phyloP scores from a whole-genome alignment of 192 early-diverging fungal species.

The Oehlia diaphana region DNA sequence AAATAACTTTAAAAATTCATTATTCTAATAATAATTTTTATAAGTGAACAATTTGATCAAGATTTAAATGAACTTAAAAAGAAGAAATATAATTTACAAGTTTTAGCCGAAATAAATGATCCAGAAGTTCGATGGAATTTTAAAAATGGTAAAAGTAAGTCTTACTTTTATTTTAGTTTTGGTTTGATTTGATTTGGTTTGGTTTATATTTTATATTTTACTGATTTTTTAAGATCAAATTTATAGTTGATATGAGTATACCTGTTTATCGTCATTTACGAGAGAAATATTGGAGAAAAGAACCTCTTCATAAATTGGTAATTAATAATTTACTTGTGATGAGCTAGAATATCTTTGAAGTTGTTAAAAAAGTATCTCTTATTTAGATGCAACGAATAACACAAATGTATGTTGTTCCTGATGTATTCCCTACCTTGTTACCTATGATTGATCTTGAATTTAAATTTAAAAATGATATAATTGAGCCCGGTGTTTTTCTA shows the following conservation, averaged over 20 bases:
- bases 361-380: not conserved
- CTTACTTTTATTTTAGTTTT: no score
- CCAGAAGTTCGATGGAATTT: constrained; percentile 69
- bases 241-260: constrained; percentile 59
- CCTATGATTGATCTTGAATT: constrained; percentile 48
- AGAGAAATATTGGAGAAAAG: constrained; percentile 57
- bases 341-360: not conserved
- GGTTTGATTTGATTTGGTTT: no score
- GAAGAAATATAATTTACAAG: constrained; percentile 53
- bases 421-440: constrained; percentile 59
- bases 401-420: constrained; percentile 79
- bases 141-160: constrained; percentile 46
- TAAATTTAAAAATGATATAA: constrained; percentile 37
- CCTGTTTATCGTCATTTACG: constrained; percentile 71
- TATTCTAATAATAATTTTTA: not conserved
- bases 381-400: constrained; percentile 58
- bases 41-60: constrained; percentile 36
- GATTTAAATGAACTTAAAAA: constrained; percentile 53
- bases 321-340: not conserved
- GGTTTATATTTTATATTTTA: not conserved
- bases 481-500: constrained; percentile 45
- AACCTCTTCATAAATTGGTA: constrained; percentile 52
- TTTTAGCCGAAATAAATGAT: constrained; percentile 69
- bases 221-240: not conserved
- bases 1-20: not conserved